These are phyloP conservation scores for Allium fistulosum DNA, from an alignment of 106 monocot genomes.

Conservation along the genomic window DNA sequence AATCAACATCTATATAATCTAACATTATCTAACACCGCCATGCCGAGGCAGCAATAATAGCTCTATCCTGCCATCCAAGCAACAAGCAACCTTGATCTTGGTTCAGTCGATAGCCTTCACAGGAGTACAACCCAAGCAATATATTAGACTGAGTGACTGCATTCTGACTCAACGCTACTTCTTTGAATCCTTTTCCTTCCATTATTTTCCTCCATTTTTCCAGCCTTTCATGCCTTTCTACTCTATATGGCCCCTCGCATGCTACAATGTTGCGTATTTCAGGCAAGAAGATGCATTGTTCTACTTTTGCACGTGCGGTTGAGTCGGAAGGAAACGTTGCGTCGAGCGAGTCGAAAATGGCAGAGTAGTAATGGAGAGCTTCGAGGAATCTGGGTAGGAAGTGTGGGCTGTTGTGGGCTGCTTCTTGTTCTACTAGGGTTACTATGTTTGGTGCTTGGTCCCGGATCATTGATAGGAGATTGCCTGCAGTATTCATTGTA, in stretches of 20 bases:
- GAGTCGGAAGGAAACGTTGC: slow-evolving; percentile 38
- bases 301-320: slow-evolving; percentile 27
- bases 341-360: slow-evolving; percentile 42
- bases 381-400: slow-evolving; percentile 35
- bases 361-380: slow-evolving; percentile 46
- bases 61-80: slow-evolving; percentile 36
- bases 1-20: too few species aligned
- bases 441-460: slow-evolving; percentile 38
- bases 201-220: slow-evolving; percentile 32
- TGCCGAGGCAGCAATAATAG: slow-evolving; percentile 34
- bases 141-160: slow-evolving; percentile 27
- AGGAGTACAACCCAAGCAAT: slow-evolving; percentile 23
- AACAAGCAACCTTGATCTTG: slow-evolving; percentile 40
- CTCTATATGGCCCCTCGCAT: slow-evolving; percentile 15
- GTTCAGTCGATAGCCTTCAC: slow-evolving; percentile 27
- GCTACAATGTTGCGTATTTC: slow-evolving; percentile 40
- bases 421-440: slow-evolving; percentile 37
- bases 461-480: slow-evolving; percentile 22
- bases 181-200: slow-evolving; percentile 30
- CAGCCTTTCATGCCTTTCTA: slow-evolving; percentile 30
- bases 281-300: slow-evolving; percentile 28
- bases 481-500: neutral
- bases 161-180: slow-evolving; percentile 22
- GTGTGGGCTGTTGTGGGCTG: slow-evolving; percentile 31
- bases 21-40: slow-evolving; percentile 22